Evolutionary conservation across 169 alveolate genomes (phyloP).

Genomic region (Prorocentrum cordatum): DNA sequence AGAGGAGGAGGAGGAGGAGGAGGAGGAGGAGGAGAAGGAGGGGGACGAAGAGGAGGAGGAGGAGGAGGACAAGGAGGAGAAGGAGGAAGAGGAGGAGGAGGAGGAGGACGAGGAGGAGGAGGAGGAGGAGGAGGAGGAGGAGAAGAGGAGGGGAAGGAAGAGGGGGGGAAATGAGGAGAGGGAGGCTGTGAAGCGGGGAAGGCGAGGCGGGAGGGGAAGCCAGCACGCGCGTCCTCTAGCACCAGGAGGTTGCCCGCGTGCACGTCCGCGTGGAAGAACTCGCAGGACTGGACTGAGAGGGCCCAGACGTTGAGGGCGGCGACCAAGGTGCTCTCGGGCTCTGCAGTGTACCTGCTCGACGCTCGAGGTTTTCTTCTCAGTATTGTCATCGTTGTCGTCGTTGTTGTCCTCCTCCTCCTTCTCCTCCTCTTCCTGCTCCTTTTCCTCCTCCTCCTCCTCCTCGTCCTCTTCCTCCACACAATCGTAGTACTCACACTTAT

Average conservation of each 20-base stretch:
- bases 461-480: not conserved
- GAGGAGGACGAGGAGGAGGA: too few species aligned
- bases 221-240: constrained; percentile 1
- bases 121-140: too few species aligned
- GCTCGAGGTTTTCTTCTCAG: not conserved
- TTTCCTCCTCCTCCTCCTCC: too few species aligned
- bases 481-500: not conserved
- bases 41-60: too few species aligned
- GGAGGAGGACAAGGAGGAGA: too few species aligned
- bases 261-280: constrained; percentile 62
- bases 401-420: not conserved
- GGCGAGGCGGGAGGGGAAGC: too few species aligned
- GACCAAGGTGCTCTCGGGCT: constrained; percentile 33
- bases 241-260: constrained; percentile 61
- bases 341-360: not conserved
- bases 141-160: too few species aligned
- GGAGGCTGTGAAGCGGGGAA: too few species aligned
- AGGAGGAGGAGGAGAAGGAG: too few species aligned
- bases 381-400: not conserved
- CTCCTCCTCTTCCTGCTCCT: not conserved
- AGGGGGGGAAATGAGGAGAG: too few species aligned
- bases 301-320: constrained; percentile 57
- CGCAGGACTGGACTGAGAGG: constrained; percentile 56
- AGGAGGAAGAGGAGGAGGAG: too few species aligned
- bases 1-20: too few species aligned